phyloP scores from a whole-genome alignment of 169 alveolate genomes.

The Eimeria acervulina region DNA sequence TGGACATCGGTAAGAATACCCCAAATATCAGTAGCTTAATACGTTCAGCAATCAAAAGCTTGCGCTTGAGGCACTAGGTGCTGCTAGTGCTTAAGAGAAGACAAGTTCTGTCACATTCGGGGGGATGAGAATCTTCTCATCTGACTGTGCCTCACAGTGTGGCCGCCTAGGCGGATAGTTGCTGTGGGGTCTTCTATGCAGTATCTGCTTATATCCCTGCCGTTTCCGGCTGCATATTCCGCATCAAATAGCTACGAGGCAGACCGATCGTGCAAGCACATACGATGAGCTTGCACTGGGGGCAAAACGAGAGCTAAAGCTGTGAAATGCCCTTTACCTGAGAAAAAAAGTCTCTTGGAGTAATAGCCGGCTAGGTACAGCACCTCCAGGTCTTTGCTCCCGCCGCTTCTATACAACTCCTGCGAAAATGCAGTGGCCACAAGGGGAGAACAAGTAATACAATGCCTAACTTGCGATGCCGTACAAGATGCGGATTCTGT shows the following conservation, averaged over 20 bases:
- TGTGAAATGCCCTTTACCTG: neutral
- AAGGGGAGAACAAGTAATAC: neutral
- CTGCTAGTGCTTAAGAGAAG: neutral
- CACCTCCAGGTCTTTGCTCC: neutral
- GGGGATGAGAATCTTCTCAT: neutral
- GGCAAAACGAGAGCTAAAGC: neutral
- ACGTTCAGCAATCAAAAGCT: neutral
- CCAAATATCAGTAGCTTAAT: neutral
- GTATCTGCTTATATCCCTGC: conserved; percentile 26
- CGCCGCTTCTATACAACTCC: conserved; percentile 19
- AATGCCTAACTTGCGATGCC: neutral
- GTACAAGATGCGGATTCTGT: neutral
- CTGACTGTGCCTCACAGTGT: conserved; percentile 10
- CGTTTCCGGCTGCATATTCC: conserved; percentile 61
- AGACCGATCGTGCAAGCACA: neutral
- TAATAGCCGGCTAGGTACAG: neutral
- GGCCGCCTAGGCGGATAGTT: conserved; percentile 30
- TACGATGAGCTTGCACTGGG: neutral
- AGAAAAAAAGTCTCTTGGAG: conserved; percentile 51
- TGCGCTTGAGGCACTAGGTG: neutral
- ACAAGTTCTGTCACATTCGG: neutral
- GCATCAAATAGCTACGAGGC: neutral
- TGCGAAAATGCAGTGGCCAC: neutral
- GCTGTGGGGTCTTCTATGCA: conserved; percentile 44
- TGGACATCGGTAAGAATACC: neutral